These are phyloP conservation scores for Bauhinia variegata DNA, from an alignment of 306 rosid genomes.

Conservation along the genomic window DNA sequence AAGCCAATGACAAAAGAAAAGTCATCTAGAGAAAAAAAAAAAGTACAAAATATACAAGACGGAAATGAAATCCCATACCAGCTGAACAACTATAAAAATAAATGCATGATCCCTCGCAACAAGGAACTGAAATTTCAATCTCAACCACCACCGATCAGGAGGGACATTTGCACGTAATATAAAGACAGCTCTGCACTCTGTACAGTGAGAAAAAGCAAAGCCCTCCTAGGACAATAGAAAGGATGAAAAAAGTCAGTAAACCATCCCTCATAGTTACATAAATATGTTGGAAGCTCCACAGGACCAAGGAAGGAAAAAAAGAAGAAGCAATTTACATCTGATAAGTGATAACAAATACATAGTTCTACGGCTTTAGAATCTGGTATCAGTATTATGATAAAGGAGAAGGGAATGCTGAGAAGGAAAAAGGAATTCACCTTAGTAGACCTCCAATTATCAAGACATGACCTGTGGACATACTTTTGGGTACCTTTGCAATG, in stretches of 20 bases:
- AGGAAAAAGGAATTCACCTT: constrained; percentile 55
- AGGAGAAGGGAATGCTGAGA: background rate
- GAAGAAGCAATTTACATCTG: constrained; percentile 2
- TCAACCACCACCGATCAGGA: constrained; percentile 95
- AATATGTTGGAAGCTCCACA: background rate
- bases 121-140: constrained; percentile 94
- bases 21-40: constrained; percentile 10
- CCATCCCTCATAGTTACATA: constrained; percentile 15
- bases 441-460: constrained; percentile 98
- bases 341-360: constrained; percentile 20
- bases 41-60: constrained; percentile 24
- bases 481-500: constrained; percentile 99
- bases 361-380: constrained; percentile 15
- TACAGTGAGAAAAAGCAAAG: constrained; percentile 96
- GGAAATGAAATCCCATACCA: constrained; percentile 56
- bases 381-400: constrained; percentile 18
- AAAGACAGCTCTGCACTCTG: constrained; percentile 93
- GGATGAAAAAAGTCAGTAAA: constrained; percentile 29
- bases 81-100: constrained; percentile 86
- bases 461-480: constrained; percentile 90
- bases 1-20: constrained; percentile 18
- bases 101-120: constrained; percentile 97
- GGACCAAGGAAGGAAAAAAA: constrained; percentile 22
- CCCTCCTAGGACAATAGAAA: constrained; percentile 73
- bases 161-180: constrained; percentile 91